These are phyloP conservation scores for Gonium pectorale DNA, from an alignment of 139 green algal species.

Conservation along the genomic window DNA sequence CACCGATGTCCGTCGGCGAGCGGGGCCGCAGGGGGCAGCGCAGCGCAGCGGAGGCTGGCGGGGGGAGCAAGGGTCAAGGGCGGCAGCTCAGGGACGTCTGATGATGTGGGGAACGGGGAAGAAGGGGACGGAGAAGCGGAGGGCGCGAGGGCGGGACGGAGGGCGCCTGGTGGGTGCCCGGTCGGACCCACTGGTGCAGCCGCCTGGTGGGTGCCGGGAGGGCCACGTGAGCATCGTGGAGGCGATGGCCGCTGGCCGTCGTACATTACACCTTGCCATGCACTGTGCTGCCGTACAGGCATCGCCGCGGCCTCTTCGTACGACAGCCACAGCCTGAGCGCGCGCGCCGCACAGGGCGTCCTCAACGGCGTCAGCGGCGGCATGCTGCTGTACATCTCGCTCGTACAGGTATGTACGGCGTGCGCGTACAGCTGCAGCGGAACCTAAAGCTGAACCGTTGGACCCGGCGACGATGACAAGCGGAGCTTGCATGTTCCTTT, in stretches of 20 bases:
- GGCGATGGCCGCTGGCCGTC: background rate
- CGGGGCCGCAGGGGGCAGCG: too few relatives aligned
- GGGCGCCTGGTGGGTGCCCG: background rate
- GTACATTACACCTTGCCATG: background rate
- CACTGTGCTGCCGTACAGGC: slow-evolving; percentile 52
- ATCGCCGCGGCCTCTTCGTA: slow-evolving; percentile 55
- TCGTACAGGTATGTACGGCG: slow-evolving; percentile 64
- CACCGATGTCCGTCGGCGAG: too few relatives aligned
- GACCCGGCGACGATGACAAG: too few relatives aligned
- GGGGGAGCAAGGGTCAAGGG: too few relatives aligned
- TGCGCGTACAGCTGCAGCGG: background rate
- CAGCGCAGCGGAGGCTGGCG: too few relatives aligned
- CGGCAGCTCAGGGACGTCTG: too few relatives aligned
- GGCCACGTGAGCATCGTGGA: too few relatives aligned
- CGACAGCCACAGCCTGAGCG: slow-evolving; percentile 40
- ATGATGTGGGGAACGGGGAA: too few relatives aligned
- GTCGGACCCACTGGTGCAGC: background rate
- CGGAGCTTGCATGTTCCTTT: too few relatives aligned
- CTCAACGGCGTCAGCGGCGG: slow-evolving; percentile 71
- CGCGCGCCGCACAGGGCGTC: slow-evolving; percentile 50
- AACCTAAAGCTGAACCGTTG: too few relatives aligned
- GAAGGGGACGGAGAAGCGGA: too few relatives aligned
- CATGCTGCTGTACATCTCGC: slow-evolving; percentile 74
- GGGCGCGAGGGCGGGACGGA: too few relatives aligned
- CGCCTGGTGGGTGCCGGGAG: background rate